Evolutionary conservation across 176 grass and related monocot genomes (phyloP).

Genomic region (Saccharum spontaneum): DNA sequence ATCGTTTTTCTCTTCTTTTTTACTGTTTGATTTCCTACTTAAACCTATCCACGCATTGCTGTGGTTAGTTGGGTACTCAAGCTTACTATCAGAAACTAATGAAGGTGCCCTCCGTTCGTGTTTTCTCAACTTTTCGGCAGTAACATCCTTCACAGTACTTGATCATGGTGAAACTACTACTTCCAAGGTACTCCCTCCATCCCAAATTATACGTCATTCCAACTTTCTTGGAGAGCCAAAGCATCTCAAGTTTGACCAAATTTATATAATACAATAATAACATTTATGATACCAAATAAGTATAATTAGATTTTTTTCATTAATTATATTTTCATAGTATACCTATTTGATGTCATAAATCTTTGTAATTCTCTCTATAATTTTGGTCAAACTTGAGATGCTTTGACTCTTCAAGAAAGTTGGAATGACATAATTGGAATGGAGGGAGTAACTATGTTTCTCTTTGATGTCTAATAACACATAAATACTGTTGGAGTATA

Average conservation of each 20-base stretch:
- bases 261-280: background rate
- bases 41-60: background rate
- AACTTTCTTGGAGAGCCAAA: background rate
- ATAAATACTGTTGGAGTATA: too few relatives aligned
- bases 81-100: background rate
- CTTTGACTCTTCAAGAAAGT: too few relatives aligned
- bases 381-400: too few relatives aligned
- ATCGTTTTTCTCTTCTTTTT: background rate
- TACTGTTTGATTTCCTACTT: background rate
- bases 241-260: background rate
- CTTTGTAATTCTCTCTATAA: too few relatives aligned
- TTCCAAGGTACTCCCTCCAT: background rate
- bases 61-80: background rate
- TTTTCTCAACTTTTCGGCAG: background rate
- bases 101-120: background rate
- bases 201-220: background rate
- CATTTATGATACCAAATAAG: background rate
- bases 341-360: too few relatives aligned
- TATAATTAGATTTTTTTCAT: too few relatives aligned
- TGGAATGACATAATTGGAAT: too few relatives aligned
- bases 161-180: background rate
- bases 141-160: conserved; percentile 5
- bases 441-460: too few relatives aligned
- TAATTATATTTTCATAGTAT: too few relatives aligned
- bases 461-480: too few relatives aligned